Evolutionary conservation across 257 asterid genomes (phyloP).

Genomic region (Fraxinus quadrangulata): DNA sequence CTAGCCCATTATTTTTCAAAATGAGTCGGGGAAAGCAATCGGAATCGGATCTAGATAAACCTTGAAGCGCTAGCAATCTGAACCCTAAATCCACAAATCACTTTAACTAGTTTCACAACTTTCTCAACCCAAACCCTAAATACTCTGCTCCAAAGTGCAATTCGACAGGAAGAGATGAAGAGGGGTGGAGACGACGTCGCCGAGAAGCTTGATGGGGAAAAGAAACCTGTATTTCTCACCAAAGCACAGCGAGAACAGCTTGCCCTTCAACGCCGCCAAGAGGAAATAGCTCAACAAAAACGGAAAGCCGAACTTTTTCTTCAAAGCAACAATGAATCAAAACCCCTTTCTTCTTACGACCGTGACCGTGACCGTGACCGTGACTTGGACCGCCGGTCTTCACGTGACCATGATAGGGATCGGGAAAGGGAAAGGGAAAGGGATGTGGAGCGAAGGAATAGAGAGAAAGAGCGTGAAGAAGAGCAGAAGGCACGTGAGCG

Average conservation of each 20-base stretch:
- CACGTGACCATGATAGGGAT: neutral
- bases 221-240: neutral
- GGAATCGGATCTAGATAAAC: too few species aligned
- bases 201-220: neutral
- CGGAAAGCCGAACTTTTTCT: neutral
- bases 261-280: conserved; percentile 1
- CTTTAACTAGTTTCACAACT: too few species aligned
- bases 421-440: neutral
- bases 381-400: neutral
- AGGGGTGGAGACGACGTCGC: neutral
- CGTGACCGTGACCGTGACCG: conserved; percentile 8
- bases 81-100: too few species aligned
- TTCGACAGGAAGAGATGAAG: neutral
- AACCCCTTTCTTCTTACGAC: conserved; percentile 1
- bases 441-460: neutral
- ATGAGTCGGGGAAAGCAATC: too few species aligned
- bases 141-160: neutral
- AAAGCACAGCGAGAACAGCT: conserved; percentile 1
- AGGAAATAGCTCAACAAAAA: neutral
- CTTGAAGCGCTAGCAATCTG: too few species aligned
- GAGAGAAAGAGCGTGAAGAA: neutral
- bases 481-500: neutral
- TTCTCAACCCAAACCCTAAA: neutral
- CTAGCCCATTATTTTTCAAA: too few species aligned
- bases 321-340: neutral